Evolutionary conservation across 768 basidiomycete genomes (phyloP).

Genomic region (Amanita subjunquillea): DNA sequence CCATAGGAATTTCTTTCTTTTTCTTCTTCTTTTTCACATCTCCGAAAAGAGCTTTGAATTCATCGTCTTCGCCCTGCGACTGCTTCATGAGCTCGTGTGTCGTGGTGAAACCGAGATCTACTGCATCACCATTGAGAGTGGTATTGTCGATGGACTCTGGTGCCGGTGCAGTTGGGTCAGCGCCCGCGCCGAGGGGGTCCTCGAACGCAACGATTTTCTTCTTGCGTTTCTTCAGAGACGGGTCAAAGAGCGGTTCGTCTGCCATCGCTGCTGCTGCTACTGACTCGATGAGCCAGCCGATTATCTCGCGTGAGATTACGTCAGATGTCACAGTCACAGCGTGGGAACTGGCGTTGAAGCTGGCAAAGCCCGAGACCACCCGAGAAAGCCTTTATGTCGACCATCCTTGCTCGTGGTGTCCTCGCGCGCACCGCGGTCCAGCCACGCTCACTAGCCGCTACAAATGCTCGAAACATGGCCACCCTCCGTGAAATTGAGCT

Average conservation of each 20-base stretch:
- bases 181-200: constrained; percentile 73
- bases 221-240: constrained; percentile 79
- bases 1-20: constrained; percentile 83
- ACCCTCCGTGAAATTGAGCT: constrained; percentile 97
- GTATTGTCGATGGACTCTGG: constrained; percentile 64
- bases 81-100: constrained; percentile 66
- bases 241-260: constrained; percentile 75
- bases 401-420: constrained; percentile 39
- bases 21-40: constrained; percentile 91
- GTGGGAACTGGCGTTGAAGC: not conserved
- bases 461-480: constrained; percentile 80
- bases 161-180: constrained; percentile 72
- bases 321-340: not conserved
- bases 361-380: constrained; percentile 30
- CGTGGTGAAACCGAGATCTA: constrained; percentile 71
- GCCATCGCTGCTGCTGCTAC: constrained; percentile 27
- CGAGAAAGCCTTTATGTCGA: constrained; percentile 22
- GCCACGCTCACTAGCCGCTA: constrained; percentile 25
- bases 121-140: constrained; percentile 58
- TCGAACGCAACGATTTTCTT: constrained; percentile 85
- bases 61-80: constrained; percentile 38
- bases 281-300: not conserved
- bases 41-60: constrained; percentile 77
- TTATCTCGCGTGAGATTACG: constrained; percentile 1
- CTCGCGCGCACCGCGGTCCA: constrained; percentile 28